Evolutionary conservation across 1,284 basidiomycete species (phyloP).

Genomic region (Rhodotorula mucilaginosa): DNA sequence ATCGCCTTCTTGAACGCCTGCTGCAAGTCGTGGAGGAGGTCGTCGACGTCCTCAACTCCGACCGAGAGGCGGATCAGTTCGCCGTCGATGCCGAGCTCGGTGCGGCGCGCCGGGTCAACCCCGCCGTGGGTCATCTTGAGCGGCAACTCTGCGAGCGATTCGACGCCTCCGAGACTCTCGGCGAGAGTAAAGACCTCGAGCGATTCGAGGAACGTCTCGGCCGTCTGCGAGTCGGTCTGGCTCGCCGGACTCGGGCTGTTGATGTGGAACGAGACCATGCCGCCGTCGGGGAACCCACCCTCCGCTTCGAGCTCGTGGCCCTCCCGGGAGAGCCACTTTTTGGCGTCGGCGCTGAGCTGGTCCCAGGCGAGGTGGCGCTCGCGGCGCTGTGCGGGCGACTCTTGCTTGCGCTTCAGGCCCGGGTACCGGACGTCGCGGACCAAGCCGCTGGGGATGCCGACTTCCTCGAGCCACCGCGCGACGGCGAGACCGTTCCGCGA

Average conservation of each 20-base stretch:
- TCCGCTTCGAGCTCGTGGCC: conserved; percentile 40
- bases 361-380: conserved; percentile 55
- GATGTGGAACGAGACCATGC: conserved; percentile 71
- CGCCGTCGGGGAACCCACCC: conserved; percentile 73
- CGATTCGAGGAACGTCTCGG: conserved; percentile 68
- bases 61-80: conserved; percentile 79
- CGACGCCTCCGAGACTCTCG: conserved; percentile 86
- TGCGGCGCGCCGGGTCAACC: conserved; percentile 67
- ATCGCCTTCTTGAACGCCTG: conserved; percentile 60
- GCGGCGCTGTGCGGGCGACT: conserved; percentile 23
- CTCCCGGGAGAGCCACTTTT: conserved; percentile 44
- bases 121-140: conserved; percentile 51
- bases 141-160: conserved; percentile 52
- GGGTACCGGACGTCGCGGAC: conserved; percentile 84
- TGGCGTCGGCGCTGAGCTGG: conserved; percentile 59
- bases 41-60: conserved; percentile 82
- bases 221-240: conserved; percentile 14
- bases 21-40: conserved; percentile 72
- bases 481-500: conserved; percentile 77
- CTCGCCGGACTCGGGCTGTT: conserved; percentile 13
- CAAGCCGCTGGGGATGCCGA: conserved; percentile 52
- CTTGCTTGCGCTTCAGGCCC: conserved; percentile 58
- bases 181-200: conserved; percentile 77
- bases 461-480: conserved; percentile 62
- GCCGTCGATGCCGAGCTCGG: conserved; percentile 71